phyloP scores from a whole-genome alignment of 129 eudicot genomes.

The Logfia minima region DNA sequence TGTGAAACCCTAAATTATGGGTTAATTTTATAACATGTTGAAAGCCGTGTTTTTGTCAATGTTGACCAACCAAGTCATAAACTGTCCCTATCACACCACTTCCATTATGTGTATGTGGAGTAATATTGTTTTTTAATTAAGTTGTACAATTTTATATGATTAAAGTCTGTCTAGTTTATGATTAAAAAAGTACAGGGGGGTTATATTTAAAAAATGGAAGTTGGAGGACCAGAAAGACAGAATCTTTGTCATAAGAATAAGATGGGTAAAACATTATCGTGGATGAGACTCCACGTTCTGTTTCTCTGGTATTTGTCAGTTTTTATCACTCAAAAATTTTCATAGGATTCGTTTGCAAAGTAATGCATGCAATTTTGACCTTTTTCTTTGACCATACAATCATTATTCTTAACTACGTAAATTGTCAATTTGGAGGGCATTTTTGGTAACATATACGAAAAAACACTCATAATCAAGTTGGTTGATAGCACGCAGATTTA shows the following conservation, averaged over 20 bases:
- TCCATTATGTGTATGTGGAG: background rate
- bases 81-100: background rate
- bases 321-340: slow-evolving; percentile 10
- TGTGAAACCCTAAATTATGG: background rate
- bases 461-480: too few relatives aligned
- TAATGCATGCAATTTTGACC: slow-evolving; percentile 37
- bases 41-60: background rate
- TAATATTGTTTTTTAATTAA: background rate
- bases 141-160: background rate
- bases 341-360: slow-evolving; percentile 36
- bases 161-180: background rate
- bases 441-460: too few relatives aligned
- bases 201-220: slow-evolving; percentile 1
- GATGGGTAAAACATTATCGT: slow-evolving; percentile 35
- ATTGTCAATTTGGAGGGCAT: slow-evolving; percentile 2
- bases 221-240: slow-evolving; percentile 34
- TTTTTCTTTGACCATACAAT: slow-evolving; percentile 34
- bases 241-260: slow-evolving; percentile 45
- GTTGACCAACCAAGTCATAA: slow-evolving; percentile 1
- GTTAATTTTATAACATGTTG: background rate
- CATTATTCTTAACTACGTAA: background rate
- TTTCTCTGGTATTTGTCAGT: slow-evolving; percentile 28
- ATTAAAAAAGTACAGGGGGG: slow-evolving; percentile 24
- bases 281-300: slow-evolving; percentile 49
- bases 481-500: too few relatives aligned